phyloP scores from a whole-genome alignment of 2,329 filamentous ascomycete species.

The Stenocarpella maydis region DNA sequence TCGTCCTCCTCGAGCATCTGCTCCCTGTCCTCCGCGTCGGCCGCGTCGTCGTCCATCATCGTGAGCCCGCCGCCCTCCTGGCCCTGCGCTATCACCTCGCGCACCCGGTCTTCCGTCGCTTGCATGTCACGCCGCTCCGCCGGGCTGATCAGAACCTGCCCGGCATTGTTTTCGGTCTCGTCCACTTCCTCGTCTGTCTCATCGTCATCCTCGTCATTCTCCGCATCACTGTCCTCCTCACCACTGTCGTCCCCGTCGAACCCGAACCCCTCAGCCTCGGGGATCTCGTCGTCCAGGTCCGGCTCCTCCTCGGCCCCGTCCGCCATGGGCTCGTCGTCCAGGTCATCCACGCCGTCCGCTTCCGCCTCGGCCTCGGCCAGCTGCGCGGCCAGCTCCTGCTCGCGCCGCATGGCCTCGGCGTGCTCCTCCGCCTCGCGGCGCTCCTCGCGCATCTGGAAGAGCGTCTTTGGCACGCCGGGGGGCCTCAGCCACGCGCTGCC shows the following conservation, averaged over 20 bases:
- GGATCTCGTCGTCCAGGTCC: conserved; percentile 78
- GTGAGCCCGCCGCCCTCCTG: conserved; percentile 54
- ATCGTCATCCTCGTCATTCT: conserved; percentile 52
- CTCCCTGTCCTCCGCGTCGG: conserved; percentile 63
- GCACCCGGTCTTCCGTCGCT: conserved; percentile 68
- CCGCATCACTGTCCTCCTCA: conserved; percentile 52
- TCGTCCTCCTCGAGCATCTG: conserved; percentile 72
- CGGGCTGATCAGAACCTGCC: conserved; percentile 41
- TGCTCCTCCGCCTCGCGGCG: conserved; percentile 88
- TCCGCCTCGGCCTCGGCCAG: conserved; percentile 73
- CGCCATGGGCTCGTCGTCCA: conserved; percentile 48
- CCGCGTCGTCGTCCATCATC: conserved; percentile 59
- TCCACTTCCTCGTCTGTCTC: conserved; percentile 49
- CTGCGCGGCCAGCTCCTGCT: conserved; percentile 75
- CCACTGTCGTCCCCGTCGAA: conserved; percentile 55
- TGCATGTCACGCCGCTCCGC: conserved; percentile 53
- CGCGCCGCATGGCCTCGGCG: conserved; percentile 74
- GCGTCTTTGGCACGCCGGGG: conserved; percentile 86
- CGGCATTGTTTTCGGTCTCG: conserved; percentile 42
- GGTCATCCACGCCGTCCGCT: conserved; percentile 42
- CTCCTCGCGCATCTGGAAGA: conserved; percentile 91
- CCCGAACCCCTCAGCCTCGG: conserved; percentile 69
- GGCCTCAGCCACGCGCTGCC: conserved; percentile 91
- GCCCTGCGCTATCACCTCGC: conserved; percentile 63
- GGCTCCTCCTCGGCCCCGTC: conserved; percentile 55